These are phyloP conservation scores for Neostapfia colusana DNA, from an alignment of 176 grass and related monocot species.

Conservation along the genomic window DNA sequence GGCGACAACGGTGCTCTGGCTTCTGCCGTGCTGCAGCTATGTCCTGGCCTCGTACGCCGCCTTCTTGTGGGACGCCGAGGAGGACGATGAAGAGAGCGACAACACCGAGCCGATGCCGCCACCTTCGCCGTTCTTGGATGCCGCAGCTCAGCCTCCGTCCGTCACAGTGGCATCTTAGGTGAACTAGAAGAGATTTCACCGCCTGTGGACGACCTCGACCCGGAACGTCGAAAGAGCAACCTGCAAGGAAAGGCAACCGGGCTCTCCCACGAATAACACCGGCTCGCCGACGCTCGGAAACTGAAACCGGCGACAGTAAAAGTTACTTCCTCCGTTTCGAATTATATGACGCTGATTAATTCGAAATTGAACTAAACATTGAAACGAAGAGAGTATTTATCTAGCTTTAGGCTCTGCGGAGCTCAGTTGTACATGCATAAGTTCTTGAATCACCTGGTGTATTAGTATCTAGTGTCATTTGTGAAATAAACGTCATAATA, in stretches of 20 bases:
- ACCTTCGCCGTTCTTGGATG: background rate
- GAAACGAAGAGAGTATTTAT: background rate
- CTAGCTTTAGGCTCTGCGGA: background rate
- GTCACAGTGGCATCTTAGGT: constrained; percentile 31
- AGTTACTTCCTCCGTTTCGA: no score
- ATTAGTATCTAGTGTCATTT: background rate
- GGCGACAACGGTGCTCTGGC: background rate
- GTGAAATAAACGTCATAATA: constrained; percentile 30
- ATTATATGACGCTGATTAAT: no score
- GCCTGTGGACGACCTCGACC: background rate
- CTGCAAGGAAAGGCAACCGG: background rate
- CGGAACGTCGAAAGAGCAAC: background rate
- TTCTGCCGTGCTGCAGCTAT: constrained; percentile 40
- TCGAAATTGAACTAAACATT: no score
- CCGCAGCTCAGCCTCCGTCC: constrained; percentile 27
- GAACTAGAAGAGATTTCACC: background rate
- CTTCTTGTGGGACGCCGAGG: constrained; percentile 66
- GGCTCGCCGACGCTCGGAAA: background rate
- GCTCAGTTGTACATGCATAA: constrained; percentile 35
- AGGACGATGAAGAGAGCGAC: constrained; percentile 31
- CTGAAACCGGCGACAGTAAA: constrained; percentile 21
- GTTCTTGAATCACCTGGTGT: constrained; percentile 11
- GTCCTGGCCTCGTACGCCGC: constrained; percentile 56
- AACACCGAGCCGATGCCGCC: background rate
- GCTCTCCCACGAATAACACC: background rate